Evolutionary conservation across 495 filamentous ascomycete genomes (phyloP), one percentile per base, ranked within the genome.

Genomic region (Podospora tetraspora): DNA sequence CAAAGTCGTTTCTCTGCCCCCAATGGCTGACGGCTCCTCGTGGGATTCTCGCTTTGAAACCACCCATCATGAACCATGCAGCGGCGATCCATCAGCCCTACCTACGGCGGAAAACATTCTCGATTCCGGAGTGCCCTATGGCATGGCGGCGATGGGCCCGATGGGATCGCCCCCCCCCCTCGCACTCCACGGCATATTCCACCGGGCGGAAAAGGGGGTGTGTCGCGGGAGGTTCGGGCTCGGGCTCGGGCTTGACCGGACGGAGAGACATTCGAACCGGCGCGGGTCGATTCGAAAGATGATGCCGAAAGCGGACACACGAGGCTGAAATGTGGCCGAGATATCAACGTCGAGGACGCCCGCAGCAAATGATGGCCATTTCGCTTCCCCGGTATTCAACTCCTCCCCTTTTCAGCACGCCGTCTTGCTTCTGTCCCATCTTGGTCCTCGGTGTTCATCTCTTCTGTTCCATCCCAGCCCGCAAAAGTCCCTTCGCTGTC

Each of bases 1-100:
- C 16, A 56, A 56, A 7, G 22, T 61, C 34, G 32, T 27, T 21
- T 43, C 57, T 34, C n/a, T 24, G 59, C 64, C 64, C 59, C 67
- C 60, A 70, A 70, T 72, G 70, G 68, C 64, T 60, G 61, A 19
- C 23, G n/a, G n/a, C 64, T 9, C 12, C 11, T 64, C 13, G 21
- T 22, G 24, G 52, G 43, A 58, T 27, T 25, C 60, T 63, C 19
- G n/a, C 34, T 57, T 43, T 58, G 24, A 67, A 19, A 29, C 27
- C n/a, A 34, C 24, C 62, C 56, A 32, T 29, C 27, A 8, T 30
- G 30, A 24, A 24, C 43, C 52, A 21, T 69, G 68, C 64, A 68
- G 59, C 58, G 59, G 59, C 58, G 59, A 60, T 67, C 43, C 57
- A 66, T 72, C 71, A 72, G 68, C 71, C 68, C 69, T 70, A 72